Percentiles rank a stretch among this genome's conserved stretches.
Evolutionary conservation across 2,329 filamentous ascomycete genomes (phyloP).

Genomic region (Fusarium burgessii): DNA sequence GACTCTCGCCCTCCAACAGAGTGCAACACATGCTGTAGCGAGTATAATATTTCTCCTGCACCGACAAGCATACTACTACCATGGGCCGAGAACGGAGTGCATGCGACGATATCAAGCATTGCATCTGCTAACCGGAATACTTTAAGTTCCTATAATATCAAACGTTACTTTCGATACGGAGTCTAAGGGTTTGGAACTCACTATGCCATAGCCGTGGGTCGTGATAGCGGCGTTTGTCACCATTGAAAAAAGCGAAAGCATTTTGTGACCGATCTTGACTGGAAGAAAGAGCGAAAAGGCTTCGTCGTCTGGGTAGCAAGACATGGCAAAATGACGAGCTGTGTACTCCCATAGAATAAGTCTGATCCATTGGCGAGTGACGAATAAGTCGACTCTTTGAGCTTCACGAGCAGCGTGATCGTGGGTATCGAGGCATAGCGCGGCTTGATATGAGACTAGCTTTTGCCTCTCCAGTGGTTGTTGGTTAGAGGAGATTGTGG

Average conservation of each 20-base stretch:
- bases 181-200: conserved; percentile 3
- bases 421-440: conserved; percentile 29
- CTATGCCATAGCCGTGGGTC: conserved; percentile 46
- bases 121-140: conserved; percentile 44
- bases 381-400: conserved; percentile 45
- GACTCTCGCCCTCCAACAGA: conserved; percentile 42
- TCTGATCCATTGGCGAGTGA: conserved; percentile 47
- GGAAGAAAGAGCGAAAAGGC: conserved; percentile 45
- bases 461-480: conserved; percentile 37
- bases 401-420: conserved; percentile 38
- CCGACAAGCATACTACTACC: conserved; percentile 42
- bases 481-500: conserved; percentile 30
- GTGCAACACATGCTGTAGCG: conserved; percentile 37
- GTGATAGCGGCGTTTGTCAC: conserved; percentile 38
- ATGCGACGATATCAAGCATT: conserved; percentile 42
- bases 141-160: conserved; percentile 41
- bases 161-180: neutral
- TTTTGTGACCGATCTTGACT: conserved; percentile 44
- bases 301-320: conserved; percentile 39
- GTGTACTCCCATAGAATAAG: conserved; percentile 48
- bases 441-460: conserved; percentile 38
- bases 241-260: conserved; percentile 43
- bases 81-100: conserved; percentile 29
- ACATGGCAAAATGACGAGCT: conserved; percentile 44
- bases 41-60: conserved; percentile 39